Base-by-base conservation (phyloP, 2,329 filamentous ascomycete genomes). In the Diaporthe batatas region DNA sequence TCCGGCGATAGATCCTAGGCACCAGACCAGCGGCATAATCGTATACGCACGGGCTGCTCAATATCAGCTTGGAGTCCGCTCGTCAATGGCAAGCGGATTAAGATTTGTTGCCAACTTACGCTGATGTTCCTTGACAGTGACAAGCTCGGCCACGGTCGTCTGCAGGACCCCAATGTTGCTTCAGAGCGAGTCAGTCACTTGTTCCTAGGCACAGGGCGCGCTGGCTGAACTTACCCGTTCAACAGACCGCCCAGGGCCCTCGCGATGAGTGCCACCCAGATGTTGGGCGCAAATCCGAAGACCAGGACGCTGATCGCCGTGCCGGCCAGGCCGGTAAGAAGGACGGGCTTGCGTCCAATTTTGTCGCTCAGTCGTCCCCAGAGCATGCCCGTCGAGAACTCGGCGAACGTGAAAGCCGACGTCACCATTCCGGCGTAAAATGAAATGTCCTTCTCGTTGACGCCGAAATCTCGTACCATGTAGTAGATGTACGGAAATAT, bases 1-100 rank as follows among this genome's bases (percentile, higher is more conserved):
- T 44, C 96, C 96, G 77, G 98, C 88, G 78, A 98, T 98, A 36
- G 96, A 98, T 78, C 96, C 96, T 79, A 99, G 88, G 80, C 95
- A 98, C 96, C 96, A 99, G 34, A 98, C 94, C 81, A 98, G 94
- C 8, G 96, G 96, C 95, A 99, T 98, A 77, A 98, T 95, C 16
- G 96, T 94, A 84, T 97, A 99, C 65, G 96, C 96, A 78, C 94
- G 94, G 77, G 95, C 93, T 95, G 74, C 23, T 23, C 23, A 58
- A 53, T 62, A 29, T 68, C 65, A 57, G 57, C 72, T 71, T 76
- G 34, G 76, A 73, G 51, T n/a, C 16, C n/a, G 29, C 16, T 49
- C 68, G 3, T 44, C 53, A 53, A 74, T 55, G 16, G n/a, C 57
- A n/a, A 29, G 29, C 29, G 42, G 54, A 21, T 32, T 53, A 54